Evolutionary conservation across 2,329 filamentous ascomycete species (phyloP).

Genomic region (Mollisia scopiformis): DNA sequence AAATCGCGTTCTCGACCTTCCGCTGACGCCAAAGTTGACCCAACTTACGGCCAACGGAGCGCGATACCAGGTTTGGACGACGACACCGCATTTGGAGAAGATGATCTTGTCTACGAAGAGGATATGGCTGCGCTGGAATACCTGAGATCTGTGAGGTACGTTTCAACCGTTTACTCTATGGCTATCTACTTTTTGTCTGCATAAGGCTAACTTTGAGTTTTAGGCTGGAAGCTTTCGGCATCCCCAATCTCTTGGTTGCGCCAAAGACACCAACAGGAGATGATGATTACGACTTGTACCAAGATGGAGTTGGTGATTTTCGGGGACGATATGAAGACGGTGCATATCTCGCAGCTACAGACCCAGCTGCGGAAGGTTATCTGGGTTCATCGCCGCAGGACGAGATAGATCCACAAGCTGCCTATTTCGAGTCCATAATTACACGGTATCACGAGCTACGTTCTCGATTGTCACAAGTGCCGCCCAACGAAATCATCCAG

Average conservation of each 20-base stretch:
- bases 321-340: conserved; percentile 76
- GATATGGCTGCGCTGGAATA: conserved; percentile 70
- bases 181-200: no score
- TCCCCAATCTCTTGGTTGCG: conserved; percentile 73
- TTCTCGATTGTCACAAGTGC: conserved; percentile 56
- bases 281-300: conserved; percentile 50
- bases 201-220: conserved; percentile 41
- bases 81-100: conserved; percentile 38
- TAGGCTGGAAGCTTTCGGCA: conserved; percentile 74
- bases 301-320: conserved; percentile 52
- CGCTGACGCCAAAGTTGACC: conserved; percentile 50
- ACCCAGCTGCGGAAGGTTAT: conserved; percentile 27
- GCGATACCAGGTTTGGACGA: conserved; percentile 68
- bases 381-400: conserved; percentile 24
- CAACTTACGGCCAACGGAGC: conserved; percentile 71
- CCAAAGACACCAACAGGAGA: conserved; percentile 46
- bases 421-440: conserved; percentile 70
- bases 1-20: conserved; percentile 26
- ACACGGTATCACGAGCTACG: conserved; percentile 69
- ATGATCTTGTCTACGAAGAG: conserved; percentile 69
- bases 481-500: conserved; percentile 54
- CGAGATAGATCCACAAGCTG: conserved; percentile 54
- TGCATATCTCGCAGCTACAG: conserved; percentile 67
- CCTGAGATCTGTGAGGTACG: conserved; percentile 71
- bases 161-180: no score